These are phyloP conservation scores for Psilocybe cubensis DNA, from an alignment of 768 basidiomycete species.

Conservation along the genomic window DNA sequence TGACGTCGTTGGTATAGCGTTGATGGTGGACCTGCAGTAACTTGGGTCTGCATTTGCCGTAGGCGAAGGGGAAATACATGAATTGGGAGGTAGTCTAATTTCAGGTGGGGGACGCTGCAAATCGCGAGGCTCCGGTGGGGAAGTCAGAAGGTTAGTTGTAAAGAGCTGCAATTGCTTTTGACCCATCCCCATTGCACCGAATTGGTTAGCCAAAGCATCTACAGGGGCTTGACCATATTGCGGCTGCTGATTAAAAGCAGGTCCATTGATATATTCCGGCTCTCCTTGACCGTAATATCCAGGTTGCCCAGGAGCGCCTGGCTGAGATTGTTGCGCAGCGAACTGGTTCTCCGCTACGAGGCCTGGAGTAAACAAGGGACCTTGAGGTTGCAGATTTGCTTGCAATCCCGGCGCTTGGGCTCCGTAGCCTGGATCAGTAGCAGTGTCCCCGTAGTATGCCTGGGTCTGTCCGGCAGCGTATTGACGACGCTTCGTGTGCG, in stretches of 20 bases:
- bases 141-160: constrained; percentile 91
- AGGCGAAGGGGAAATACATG: constrained; percentile 77
- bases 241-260: constrained; percentile 42
- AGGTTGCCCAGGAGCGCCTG: constrained; percentile 31
- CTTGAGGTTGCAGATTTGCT: constrained; percentile 35
- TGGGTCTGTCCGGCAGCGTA: constrained; percentile 95
- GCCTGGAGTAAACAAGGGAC: constrained; percentile 87
- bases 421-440: constrained; percentile 47
- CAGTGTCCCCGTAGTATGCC: constrained; percentile 72
- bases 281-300: constrained; percentile 46
- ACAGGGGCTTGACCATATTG: constrained; percentile 54
- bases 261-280: constrained; percentile 51
- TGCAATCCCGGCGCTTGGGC: constrained; percentile 40
- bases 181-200: constrained; percentile 85
- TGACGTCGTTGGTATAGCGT: constrained; percentile 90
- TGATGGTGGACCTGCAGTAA: constrained; percentile 91
- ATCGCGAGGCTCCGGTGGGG: constrained; percentile 90
- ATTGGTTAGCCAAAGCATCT: constrained; percentile 79
- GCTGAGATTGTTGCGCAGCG: constrained; percentile 59
- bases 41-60: constrained; percentile 85
- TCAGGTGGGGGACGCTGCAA: constrained; percentile 84
- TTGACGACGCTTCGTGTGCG: constrained; percentile 76
- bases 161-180: constrained; percentile 78
- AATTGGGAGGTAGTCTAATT: constrained; percentile 85
- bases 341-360: constrained; percentile 73